Percentiles rank a stretch among this genome's conserved stretches.
These are phyloP conservation scores for Penicillium flavigenum DNA, from an alignment of 495 filamentous ascomycete genomes.

Conservation along the genomic window DNA sequence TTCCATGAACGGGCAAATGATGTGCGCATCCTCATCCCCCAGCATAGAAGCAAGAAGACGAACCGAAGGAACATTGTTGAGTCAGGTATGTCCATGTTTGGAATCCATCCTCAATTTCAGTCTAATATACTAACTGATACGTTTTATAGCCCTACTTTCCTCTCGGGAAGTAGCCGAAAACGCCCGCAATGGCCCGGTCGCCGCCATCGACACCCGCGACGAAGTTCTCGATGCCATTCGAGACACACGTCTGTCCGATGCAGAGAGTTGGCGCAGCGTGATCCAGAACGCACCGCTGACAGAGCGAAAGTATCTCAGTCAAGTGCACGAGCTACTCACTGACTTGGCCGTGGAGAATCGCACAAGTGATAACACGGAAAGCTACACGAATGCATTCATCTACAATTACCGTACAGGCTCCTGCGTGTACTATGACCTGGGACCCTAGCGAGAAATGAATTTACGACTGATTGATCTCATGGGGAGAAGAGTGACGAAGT, in stretches of 20 bases:
- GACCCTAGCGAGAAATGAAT: conserved; percentile 34
- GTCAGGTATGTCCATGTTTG: conserved; percentile 47
- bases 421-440: conserved; percentile 75
- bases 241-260: conserved; percentile 71
- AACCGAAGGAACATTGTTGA: conserved; percentile 84
- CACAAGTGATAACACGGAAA: conserved; percentile 43
- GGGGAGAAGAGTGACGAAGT: background rate
- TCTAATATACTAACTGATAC: conserved; percentile 15
- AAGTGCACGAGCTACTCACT: conserved; percentile 76
- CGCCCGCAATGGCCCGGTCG: conserved; percentile 73
- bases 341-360: conserved; percentile 56
- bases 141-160: conserved; percentile 54
- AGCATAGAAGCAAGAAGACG: conserved; percentile 84
- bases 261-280: conserved; percentile 81
- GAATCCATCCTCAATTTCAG: conserved; percentile 1
- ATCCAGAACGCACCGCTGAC: conserved; percentile 73
- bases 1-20: conserved; percentile 59
- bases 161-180: conserved; percentile 62
- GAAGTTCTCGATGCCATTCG: conserved; percentile 78
- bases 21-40: conserved; percentile 77
- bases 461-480: conserved; percentile 13
- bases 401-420: conserved; percentile 77
- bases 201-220: conserved; percentile 86
- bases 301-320: conserved; percentile 82
- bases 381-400: conserved; percentile 67